A percentile compares a stretch with the other conserved stretches of the same genome.
Conservation (phyloP, 306 rosid species). For the Rosa multiflora region DNA sequence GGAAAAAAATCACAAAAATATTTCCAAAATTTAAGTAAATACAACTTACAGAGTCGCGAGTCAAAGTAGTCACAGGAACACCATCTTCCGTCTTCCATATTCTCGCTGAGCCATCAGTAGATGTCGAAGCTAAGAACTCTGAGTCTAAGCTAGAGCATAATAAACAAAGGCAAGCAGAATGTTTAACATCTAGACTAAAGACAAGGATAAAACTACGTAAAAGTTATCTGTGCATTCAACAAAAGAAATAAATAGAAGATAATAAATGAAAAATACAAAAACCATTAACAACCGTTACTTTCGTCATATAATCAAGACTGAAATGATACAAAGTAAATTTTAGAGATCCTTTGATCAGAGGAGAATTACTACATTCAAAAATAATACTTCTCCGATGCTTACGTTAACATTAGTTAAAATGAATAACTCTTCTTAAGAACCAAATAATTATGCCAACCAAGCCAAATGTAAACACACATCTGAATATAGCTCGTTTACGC, state of each 20-base stretch:
- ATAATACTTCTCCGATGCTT: not conserved
- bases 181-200: slow-evolving; percentile 22
- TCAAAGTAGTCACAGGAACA: slow-evolving; percentile 69
- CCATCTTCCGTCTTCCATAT: slow-evolving; percentile 91
- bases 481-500: not conserved
- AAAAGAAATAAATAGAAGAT: not conserved
- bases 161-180: slow-evolving; percentile 12
- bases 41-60: slow-evolving; percentile 65
- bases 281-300: not conserved
- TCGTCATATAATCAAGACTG: not conserved
- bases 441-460: not conserved
- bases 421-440: not conserved
- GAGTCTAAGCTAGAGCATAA: slow-evolving; percentile 70
- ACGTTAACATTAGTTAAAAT: not conserved
- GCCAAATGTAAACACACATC: not conserved
- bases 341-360: not conserved
- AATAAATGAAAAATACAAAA: not conserved
- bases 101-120: slow-evolving; percentile 87
- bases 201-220: not conserved
- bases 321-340: not conserved
- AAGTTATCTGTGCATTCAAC: not conserved
- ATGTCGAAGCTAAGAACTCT: slow-evolving; percentile 85
- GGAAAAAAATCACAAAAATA: slow-evolving; percentile 20
- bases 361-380: not conserved
- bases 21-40: slow-evolving; percentile 8